These are phyloP conservation scores for Magnusiomyces fungicola DNA, from an alignment of 1,139 yeast genomes.

Conservation along the genomic window DNA sequence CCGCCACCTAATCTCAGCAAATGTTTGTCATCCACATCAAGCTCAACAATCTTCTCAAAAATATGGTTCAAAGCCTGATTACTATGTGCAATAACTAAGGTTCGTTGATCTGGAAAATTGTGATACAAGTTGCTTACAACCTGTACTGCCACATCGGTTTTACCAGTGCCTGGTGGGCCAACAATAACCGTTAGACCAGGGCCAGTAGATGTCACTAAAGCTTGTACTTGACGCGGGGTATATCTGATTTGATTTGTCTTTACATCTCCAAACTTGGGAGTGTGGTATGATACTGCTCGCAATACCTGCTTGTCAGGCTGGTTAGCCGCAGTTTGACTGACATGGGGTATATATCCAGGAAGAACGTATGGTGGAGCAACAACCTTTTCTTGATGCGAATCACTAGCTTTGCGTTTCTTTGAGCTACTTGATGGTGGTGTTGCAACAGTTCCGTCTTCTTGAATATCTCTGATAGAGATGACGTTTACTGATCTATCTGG, in stretches of 20 bases:
- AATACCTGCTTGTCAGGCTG: too few species aligned
- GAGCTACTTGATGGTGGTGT: too few species aligned
- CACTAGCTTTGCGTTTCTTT: background rate
- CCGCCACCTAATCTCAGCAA: conserved; percentile 26
- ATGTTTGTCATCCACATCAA: conserved; percentile 24
- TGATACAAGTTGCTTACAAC: conserved; percentile 24
- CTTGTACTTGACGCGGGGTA: conserved; percentile 28
- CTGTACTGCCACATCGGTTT: conserved; percentile 29
- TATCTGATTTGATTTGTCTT: conserved; percentile 18
- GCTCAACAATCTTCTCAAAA: conserved; percentile 20
- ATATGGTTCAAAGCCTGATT: conserved; percentile 22
- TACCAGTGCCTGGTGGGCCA: conserved; percentile 47
- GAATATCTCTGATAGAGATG: background rate
- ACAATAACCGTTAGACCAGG: conserved; percentile 36
- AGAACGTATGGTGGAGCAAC: conserved; percentile 10
- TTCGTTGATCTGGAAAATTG: conserved; percentile 32
- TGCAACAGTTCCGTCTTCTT: background rate
- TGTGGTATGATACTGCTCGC: too few species aligned
- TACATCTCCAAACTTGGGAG: too few species aligned
- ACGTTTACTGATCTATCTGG: conserved; percentile 16
- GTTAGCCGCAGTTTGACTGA: too few species aligned
- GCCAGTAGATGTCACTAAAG: conserved; percentile 19
- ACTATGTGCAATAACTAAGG: conserved; percentile 34
- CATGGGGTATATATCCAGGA: conserved; percentile 9
- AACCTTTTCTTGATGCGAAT: conserved; percentile 5